A percentile compares a stretch with the other conserved stretches of the same genome.
Conservation (phyloP, 495 filamentous ascomycete species). For the Aspergillus sclerotioniger region DNA sequence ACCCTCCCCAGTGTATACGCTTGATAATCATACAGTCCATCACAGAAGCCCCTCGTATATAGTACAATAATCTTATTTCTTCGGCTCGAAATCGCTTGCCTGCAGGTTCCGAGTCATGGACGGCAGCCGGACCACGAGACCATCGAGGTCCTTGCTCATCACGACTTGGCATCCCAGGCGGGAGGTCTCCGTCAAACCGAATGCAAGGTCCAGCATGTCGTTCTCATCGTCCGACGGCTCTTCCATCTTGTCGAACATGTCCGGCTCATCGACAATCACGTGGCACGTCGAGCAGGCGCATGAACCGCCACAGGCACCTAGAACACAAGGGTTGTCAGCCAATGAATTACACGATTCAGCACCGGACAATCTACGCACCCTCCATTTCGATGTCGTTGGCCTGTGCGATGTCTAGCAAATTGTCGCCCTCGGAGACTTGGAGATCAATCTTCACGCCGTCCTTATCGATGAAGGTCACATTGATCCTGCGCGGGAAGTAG, state of each 20-base stretch:
- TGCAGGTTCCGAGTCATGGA: conserved; percentile 95
- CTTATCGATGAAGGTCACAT: conserved; percentile 92
- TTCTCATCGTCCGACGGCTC: conserved; percentile 98
- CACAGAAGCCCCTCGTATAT: background rate
- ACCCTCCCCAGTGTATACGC: conserved; percentile 2
- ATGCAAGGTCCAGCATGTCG: conserved; percentile 97
- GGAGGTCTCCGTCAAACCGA: conserved; percentile 93
- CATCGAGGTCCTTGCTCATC: conserved; percentile 88
- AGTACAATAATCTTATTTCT: conserved; percentile 15
- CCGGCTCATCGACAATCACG: conserved; percentile 82
- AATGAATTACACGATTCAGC: background rate
- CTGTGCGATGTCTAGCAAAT: conserved; percentile 91
- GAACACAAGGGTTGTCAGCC: background rate
- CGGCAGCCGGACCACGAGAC: conserved; percentile 77
- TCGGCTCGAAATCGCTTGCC: conserved; percentile 77
- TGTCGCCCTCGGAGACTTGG: conserved; percentile 81
- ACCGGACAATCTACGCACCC: conserved; percentile 44
- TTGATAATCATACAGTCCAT: conserved; percentile 10
- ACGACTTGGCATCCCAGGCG: conserved; percentile 91
- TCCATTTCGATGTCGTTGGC: conserved; percentile 97
- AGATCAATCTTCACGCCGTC: conserved; percentile 73
- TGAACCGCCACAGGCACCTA: conserved; percentile 89
- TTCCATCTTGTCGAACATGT: conserved; percentile 84
- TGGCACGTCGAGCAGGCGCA: conserved; percentile 98
- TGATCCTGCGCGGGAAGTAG: conserved; percentile 56